Evolutionary conservation across 2,329 filamentous ascomycete species (phyloP), one percentile per base, ranked within the genome.

Genomic region (Colletotrichum brevisporum): DNA sequence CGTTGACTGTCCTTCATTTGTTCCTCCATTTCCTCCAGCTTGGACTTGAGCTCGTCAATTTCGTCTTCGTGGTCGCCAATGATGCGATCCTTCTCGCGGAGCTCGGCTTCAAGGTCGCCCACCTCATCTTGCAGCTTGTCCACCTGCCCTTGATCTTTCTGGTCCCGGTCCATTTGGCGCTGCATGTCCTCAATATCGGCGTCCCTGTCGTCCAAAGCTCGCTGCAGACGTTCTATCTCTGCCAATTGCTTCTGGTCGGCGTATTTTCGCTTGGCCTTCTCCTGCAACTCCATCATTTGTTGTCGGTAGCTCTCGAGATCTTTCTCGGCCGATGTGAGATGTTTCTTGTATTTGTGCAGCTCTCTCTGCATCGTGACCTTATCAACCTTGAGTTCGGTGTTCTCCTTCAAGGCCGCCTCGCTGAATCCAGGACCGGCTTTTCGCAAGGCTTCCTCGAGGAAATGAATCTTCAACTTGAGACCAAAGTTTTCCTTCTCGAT

Each of bases 401-500:
- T 99, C 81, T 99, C 96, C 77, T 93, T 94, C 31, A 99, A 84
- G 4, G 95, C 94, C 36, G 90, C 90, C 79, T 97, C 92, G 75
- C 95, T 97, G 83, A 95, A 96, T 63, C 95, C 94, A 8, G 94
- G 94, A 0, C 95, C 95, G 63, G 92, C 90, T 78, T 97, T 97
- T 61, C 91, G 89, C 57, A 99, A 83, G 15, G 94, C 93, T 74
- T 98, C 94, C 79, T 99, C 94, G 64, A 99, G 87, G 78, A 97
- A 99, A 80, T 98, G 94, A 61, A 98, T 97, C 80, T 97, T 98
- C 74, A 98, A 88, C 81, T 98, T 98, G 62, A 99, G 86, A 26
- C 94, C 94, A 78, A 98, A 99, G 77, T 99, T 99, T 77, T 98
- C 96, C 83, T 99, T 99, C 78, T 98, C 94, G 75, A 99, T 95